Evolutionary conservation across 164 flowering plant genomes (phyloP), one percentile per base, ranked within the genome.

Genomic region (Litsea cubeba): DNA sequence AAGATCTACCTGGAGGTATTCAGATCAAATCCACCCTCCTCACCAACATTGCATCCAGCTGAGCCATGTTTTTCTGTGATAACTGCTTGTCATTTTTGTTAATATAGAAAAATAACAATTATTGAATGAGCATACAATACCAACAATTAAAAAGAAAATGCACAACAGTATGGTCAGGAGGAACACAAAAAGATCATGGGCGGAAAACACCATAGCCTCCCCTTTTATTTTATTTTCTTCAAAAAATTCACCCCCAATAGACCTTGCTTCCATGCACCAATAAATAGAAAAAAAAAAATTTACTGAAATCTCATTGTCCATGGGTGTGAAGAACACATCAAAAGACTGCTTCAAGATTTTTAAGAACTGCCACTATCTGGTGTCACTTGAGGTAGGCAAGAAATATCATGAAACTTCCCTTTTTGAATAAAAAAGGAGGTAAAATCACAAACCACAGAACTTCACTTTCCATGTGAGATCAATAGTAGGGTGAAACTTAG

Each of bases 21-120:
- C 74, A 94, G 99, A 81, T 93, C 90, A 81, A 89, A 86, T 71
- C 98, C 98, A 81, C 98, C 99, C 81, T 87, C 97, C 80, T 92
- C 97, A 70, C 97, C 94, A 77, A 96, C 97, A 84, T 89, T 93
- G 84, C 95, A 93, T 76, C 87, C 97, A 75, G 76, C 83, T 54
- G 84, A 78, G 73, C 97, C 97, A 86, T 80, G 83, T 81, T 87
- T 96, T 77, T 92, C 97, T 62, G 87, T 79, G 75, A 96, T 92
- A 79, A 92, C 91, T 77, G 93, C 98, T 98, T 96, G 89, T 65
- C 71, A 75, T 74, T 78, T 81, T 79, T 75, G 64, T 72, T 69
- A 69, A 75, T 79, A 81, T 65, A 76, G 57, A 81, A 35, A 51
- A 81, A 69, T n/a, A 54, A 54, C 60, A 54, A 54, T 14, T 17